Evolutionary conservation across 345 rosid genomes (phyloP).

Genomic region (Eucalyptus regnans): DNA sequence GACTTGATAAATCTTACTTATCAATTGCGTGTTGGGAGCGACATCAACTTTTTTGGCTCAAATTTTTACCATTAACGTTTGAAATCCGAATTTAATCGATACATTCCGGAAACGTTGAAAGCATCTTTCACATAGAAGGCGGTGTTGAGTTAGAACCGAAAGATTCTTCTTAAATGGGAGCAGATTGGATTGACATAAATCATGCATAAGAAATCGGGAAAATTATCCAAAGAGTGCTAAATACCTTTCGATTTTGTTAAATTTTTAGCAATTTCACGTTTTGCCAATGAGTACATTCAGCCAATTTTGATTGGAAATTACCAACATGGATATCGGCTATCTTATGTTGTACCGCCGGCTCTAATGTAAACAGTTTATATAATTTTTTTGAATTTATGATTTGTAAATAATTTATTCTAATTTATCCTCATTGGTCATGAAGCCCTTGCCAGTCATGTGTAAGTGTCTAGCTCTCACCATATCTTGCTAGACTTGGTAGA

Average conservation of each 20-base stretch:
- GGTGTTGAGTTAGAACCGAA: not conserved
- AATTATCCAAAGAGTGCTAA: not conserved
- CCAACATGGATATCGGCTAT: accelerated
- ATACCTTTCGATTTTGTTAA: no score
- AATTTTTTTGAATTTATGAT: no score
- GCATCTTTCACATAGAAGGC: not conserved
- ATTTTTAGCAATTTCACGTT: no score
- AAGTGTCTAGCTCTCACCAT: no score
- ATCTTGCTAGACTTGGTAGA: not conserved
- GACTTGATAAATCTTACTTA: not conserved
- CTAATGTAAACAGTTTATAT: no score
- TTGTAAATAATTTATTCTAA: no score
- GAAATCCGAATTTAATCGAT: not conserved
- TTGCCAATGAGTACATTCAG: not conserved
- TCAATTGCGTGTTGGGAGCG: not conserved
- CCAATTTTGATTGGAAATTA: accelerated
- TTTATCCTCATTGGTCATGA: not conserved
- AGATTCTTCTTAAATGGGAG: not conserved
- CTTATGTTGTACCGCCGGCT: accelerated
- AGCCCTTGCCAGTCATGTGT: no score
- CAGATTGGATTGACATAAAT: not conserved
- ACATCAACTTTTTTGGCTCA: not conserved
- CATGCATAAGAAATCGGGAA: not conserved
- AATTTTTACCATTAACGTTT: not conserved
- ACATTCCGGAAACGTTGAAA: not conserved